phyloP scores from a whole-genome alignment of 2,329 filamentous ascomycete species.

The Exserohilum rostratum region DNA sequence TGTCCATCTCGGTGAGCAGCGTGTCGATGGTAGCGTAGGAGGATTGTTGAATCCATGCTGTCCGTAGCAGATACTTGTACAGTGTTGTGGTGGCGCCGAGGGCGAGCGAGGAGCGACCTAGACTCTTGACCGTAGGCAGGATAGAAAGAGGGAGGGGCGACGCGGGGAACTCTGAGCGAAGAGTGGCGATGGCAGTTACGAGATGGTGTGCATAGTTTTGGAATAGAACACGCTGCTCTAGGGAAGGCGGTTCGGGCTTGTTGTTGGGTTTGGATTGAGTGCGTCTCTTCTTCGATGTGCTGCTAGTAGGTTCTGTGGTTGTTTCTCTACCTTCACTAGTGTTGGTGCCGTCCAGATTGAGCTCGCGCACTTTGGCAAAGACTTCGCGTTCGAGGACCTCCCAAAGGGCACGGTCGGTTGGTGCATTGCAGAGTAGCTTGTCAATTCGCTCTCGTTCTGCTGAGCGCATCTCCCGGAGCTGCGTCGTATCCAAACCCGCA shows the following conservation, averaged over 20 bases:
- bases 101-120: slow-evolving; percentile 73
- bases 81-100: slow-evolving; percentile 73
- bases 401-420: slow-evolving; percentile 71
- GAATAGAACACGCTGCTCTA: slow-evolving; percentile 63
- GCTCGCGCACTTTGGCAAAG: slow-evolving; percentile 63
- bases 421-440: slow-evolving; percentile 59
- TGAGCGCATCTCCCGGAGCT: slow-evolving; percentile 19
- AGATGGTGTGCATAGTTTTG: slow-evolving; percentile 69
- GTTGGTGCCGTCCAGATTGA: slow-evolving; percentile 56
- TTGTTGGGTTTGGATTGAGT: neutral
- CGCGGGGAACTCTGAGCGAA: slow-evolving; percentile 64
- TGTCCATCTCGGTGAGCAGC: slow-evolving; percentile 69
- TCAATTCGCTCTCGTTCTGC: slow-evolving; percentile 61
- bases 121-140: slow-evolving; percentile 69
- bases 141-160: slow-evolving; percentile 67
- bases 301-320: neutral
- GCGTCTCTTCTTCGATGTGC: neutral
- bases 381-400: slow-evolving; percentile 69
- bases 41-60: slow-evolving; percentile 66
- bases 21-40: slow-evolving; percentile 63
- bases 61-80: slow-evolving; percentile 69
- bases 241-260: slow-evolving; percentile 7
- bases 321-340: slow-evolving; percentile 6
- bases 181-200: slow-evolving; percentile 60
- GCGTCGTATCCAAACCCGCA: slow-evolving; percentile 14